A percentile compares a stretch with the other conserved stretches of the same genome.
Conservation (phyloP, 2,329 filamentous ascomycete species). For the Arthrobotrys entomopaga region DNA sequence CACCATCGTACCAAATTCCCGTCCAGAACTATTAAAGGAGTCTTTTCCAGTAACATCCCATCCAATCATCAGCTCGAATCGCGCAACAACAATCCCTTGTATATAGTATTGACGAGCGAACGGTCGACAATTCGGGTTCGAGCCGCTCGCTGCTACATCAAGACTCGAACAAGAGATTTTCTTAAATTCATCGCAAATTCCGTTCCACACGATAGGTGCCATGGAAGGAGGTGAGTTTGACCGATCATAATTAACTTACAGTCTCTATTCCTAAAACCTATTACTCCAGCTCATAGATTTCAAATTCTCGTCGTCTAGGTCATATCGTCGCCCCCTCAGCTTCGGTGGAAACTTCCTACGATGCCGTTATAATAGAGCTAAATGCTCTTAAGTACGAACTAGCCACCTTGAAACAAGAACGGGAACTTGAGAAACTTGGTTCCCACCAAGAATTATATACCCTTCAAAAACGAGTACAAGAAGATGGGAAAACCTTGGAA, state of each 20-base stretch:
- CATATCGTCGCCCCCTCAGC: constrained; percentile 1
- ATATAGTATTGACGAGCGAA: background rate
- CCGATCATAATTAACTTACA: constrained; percentile 5
- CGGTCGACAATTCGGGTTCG: background rate
- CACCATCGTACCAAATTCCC: too few species aligned
- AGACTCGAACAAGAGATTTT: background rate
- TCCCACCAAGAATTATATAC: constrained; percentile 87
- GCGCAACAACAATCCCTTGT: too few species aligned
- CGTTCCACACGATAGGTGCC: constrained; percentile 6
- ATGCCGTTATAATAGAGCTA: constrained; percentile 68
- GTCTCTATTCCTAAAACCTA: constrained; percentile 8
- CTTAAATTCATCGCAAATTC: background rate
- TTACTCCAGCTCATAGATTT: constrained; percentile 17
- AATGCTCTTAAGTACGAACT: constrained; percentile 88
- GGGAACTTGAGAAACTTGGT: constrained; percentile 79
- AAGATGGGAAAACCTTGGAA: constrained; percentile 74
- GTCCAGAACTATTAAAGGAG: too few species aligned
- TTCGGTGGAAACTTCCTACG: constrained; percentile 28
- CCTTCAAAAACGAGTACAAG: constrained; percentile 80
- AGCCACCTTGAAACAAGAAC: constrained; percentile 86
- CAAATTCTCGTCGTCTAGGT: constrained; percentile 11
- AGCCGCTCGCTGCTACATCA: background rate
- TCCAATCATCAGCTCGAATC: too few species aligned
- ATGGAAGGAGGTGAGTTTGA: constrained; percentile 35
- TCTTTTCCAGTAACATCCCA: too few species aligned